Evolutionary conservation across 257 asterid genomes (phyloP).

Genomic region (Nicotiana tomentosiformis): DNA sequence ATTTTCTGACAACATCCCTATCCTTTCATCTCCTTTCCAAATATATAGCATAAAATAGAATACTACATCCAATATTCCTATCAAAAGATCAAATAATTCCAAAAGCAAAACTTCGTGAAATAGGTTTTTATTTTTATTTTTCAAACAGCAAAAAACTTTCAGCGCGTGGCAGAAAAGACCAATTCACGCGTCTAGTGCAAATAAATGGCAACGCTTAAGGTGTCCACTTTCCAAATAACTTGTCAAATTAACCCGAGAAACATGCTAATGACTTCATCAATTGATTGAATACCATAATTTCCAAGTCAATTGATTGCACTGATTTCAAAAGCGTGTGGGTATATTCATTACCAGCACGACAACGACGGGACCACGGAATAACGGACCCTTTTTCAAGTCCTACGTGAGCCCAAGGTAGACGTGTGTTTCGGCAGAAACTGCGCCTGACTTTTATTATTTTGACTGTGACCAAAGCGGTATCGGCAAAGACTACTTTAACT

Average conservation of each 20-base stretch:
- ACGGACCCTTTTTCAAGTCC: background rate
- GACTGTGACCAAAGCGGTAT: background rate
- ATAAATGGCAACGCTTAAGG: background rate
- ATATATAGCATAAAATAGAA: background rate
- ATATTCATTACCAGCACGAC: constrained; percentile 2
- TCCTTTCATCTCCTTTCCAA: background rate
- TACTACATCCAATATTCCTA: background rate
- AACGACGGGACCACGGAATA: background rate
- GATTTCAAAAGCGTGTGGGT: constrained; percentile 14
- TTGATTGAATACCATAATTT: background rate
- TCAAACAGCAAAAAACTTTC: background rate
- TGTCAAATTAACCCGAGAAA: background rate
- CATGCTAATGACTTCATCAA: background rate
- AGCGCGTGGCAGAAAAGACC: background rate
- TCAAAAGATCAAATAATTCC: background rate
- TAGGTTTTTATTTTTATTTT: background rate
- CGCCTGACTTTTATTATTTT: constrained; percentile 9
- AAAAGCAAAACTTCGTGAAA: background rate
- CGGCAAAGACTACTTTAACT: background rate
- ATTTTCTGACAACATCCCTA: background rate
- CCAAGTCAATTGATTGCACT: constrained; percentile 23
- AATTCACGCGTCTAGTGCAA: background rate
- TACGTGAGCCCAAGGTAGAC: constrained; percentile 1
- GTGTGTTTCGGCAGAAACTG: constrained; percentile 25
- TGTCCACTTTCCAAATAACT: background rate